Evolutionary conservation across 257 asterid genomes (phyloP).

Genomic region (Solanum clarkiae): DNA sequence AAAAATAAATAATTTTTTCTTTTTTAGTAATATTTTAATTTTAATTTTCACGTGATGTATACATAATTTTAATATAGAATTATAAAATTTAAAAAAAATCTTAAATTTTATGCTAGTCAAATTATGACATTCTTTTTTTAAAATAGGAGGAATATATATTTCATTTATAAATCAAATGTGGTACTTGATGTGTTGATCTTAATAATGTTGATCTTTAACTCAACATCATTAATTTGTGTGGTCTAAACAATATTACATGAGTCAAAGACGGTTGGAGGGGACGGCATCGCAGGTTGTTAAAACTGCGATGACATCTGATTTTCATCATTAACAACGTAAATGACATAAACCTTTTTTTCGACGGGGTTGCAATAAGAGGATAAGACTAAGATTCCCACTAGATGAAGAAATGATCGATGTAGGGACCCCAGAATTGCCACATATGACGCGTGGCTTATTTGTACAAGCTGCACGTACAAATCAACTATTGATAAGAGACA

Average conservation of each 20-base stretch:
- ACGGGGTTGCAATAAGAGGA: neutral
- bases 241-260: neutral
- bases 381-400: neutral
- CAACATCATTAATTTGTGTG: neutral
- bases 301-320: neutral
- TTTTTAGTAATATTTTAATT: too few species aligned
- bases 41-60: too few species aligned
- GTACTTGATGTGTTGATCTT: neutral
- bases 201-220: too few species aligned
- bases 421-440: neutral
- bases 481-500: neutral
- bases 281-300: neutral
- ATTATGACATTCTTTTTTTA: too few species aligned
- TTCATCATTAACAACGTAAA: neutral
- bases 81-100: too few species aligned
- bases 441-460: neutral
- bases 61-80: too few species aligned
- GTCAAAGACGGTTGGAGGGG: neutral
- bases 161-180: too few species aligned
- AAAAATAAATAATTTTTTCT: too few species aligned
- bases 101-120: too few species aligned
- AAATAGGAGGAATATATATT: too few species aligned
- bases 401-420: neutral
- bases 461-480: neutral
- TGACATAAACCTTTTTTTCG: neutral